Percentiles rank a stretch among this genome's conserved stretches.
Conservation (phyloP, 257 asterid genomes). For the Nyctanthes arbortristis region DNA sequence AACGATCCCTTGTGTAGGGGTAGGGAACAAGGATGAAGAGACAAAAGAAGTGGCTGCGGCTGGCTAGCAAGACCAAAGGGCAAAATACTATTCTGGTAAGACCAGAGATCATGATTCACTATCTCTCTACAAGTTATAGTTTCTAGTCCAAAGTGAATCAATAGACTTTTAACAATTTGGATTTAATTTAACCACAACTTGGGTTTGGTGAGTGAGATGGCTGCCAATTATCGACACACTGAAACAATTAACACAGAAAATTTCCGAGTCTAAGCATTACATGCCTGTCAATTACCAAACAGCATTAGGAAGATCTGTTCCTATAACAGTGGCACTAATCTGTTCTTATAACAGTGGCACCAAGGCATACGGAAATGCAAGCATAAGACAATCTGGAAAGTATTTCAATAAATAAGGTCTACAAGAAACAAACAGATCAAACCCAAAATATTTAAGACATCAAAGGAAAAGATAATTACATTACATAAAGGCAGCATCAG, state of each 20-base stretch:
- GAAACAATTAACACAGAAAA: not conserved
- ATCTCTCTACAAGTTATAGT: not conserved
- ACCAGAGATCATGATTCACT: not conserved
- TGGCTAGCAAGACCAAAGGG: not conserved
- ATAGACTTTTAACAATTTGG: not conserved
- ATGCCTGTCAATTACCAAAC: not conserved
- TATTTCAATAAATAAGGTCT: conserved; percentile 1
- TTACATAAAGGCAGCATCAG: conserved; percentile 4
- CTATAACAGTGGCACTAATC: not conserved
- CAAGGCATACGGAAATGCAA: not conserved
- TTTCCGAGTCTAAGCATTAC: not conserved
- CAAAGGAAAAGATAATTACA: not conserved
- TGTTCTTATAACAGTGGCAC: not conserved
- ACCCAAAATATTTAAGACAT: not conserved
- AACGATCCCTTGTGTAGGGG: too few relatives aligned
- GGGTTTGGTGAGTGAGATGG: not conserved
- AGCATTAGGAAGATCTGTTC: not conserved
- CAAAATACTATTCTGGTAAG: not conserved
- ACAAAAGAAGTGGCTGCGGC: not conserved
- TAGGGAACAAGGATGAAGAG: too few relatives aligned
- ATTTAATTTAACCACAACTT: not conserved
- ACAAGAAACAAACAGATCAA: not conserved
- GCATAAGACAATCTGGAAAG: not conserved
- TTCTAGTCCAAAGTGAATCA: not conserved
- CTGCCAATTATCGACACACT: not conserved